Evolutionary conservation across 768 basidiomycete genomes (phyloP), one percentile per base, ranked within the genome.

Genomic region (Crassisporium funariophilum): DNA sequence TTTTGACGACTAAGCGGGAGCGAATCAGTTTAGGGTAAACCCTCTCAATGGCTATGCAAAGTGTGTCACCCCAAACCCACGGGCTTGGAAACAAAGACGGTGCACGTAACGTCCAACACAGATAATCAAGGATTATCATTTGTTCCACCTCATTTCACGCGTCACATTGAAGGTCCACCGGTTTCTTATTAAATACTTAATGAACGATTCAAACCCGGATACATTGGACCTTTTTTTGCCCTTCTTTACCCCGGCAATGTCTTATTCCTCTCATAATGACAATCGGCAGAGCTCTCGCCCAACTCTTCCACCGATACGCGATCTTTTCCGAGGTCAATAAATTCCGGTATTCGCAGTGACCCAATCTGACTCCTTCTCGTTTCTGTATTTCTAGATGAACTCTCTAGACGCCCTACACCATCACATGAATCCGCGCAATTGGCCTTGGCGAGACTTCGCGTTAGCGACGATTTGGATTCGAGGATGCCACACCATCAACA

Each of bases 391-490:
- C 13, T 27, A 79, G 79, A 74, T 60, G 81, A 83, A 56, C 62
- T 82, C 15, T 71, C 77, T 24, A 68, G 69, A 46, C 63, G 72
- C 19, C 56, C 72, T 22, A 62, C 59, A 49, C 64, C 68, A 22
- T 63, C 41, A 17, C 66, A 50, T 21, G 67, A 70, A 46, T 72
- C 71, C 41, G 63, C 66, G 23, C 64, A 69, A 36, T 47, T 69
- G 54, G 68, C 75, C 44, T 49, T 82, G 55, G 74, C 74, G 54
- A 69, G 73, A 50, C 67, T 74, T 23, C 68, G 66, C 34, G 63
- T 78, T 38, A 63, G 58, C 37, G 70, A 76, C 51, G 73, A 76
- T 38, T n/a, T n/a, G n/a, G n/a, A n/a, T n/a, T n/a, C n/a, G 59
- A 60, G 27, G 63, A 63, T 21, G 45, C 58, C 21, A 22, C 39